Evolutionary conservation across 2,329 filamentous ascomycete species (phyloP), one percentile per base, ranked within the genome.

Genomic region (Epichloe elymi): DNA sequence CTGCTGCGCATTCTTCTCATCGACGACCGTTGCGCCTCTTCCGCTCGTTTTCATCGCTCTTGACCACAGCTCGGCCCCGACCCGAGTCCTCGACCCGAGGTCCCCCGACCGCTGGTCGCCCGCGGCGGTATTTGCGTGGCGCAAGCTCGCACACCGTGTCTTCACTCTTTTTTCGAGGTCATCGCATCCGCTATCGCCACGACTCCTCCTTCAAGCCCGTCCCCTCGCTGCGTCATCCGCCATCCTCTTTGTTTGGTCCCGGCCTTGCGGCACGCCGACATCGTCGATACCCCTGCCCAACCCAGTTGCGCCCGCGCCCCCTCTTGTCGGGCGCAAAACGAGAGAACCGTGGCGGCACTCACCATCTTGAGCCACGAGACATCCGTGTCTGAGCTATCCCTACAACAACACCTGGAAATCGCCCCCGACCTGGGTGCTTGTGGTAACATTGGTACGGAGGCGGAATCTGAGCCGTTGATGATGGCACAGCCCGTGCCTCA

Each of bases 401-500:
- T 80, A 42, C 76, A 80, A 65, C 77, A 80, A 62, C 76, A 82
- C 58, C 71, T 80, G 57, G 75, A 79, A 57, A 69, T 80, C 56
- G 68, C 74, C 51, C 74, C 74, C 47, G 72, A 75, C 56, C 68
- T 80, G 58, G 66, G 74, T 59, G 70, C 70, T 55, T 77, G 74
- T 63, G 69, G 67, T 55, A 69, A 67, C 61, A 70, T 74, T 65
- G 68, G 68, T 59, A 57, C 59, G 60, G 76, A 79, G 68, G 72
- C 69, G 69, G 76, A 76, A 65, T 66, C 71, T 69, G 75, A 80
- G 70, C 74, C 75, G 67, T 73, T 75, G 79, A 82, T 80, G 75
- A 84, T 84, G 80, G 80, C 80, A 79, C 80, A 83, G 73, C 70
- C 73, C 61, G 79, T 82, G 79, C 79, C 79, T 79, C 79, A 81